These are phyloP conservation scores for Alternaria sp. DNA, from an alignment of 2,329 filamentous ascomycete species.

Conservation along the genomic window DNA sequence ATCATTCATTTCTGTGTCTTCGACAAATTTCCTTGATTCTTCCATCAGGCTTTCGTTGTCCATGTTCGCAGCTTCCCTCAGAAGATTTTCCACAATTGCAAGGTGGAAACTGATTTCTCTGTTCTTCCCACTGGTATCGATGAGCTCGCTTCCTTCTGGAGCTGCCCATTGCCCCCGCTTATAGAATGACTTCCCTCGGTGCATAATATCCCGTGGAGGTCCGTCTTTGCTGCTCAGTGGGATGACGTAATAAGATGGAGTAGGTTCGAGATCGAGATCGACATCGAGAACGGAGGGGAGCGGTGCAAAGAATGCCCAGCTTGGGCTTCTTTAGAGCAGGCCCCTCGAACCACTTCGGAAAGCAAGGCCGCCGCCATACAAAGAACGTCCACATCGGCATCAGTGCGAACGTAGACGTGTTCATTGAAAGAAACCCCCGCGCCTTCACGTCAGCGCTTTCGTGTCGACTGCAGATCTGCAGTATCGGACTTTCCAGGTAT, in stretches of 20 bases:
- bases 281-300: background rate
- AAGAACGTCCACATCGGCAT: conserved; percentile 21
- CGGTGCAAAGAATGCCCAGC: background rate
- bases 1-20: background rate
- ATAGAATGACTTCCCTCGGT: background rate
- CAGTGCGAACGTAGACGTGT: conserved; percentile 10
- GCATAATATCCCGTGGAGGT: background rate
- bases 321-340: background rate
- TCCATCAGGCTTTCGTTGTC: background rate
- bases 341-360: background rate
- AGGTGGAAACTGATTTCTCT: background rate
- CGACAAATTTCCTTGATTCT: background rate
- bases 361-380: background rate
- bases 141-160: background rate
- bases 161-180: background rate
- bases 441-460: conserved; percentile 13
- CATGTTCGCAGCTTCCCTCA: background rate
- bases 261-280: background rate
- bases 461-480: conserved; percentile 3
- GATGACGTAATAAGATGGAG: background rate
- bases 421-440: conserved; percentile 10
- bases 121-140: background rate
- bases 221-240: background rate
- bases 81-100: background rate
- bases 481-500: background rate